Base-by-base conservation (phyloP, 176 grass and related monocot species). In the Oryza longistaminata region DNA sequence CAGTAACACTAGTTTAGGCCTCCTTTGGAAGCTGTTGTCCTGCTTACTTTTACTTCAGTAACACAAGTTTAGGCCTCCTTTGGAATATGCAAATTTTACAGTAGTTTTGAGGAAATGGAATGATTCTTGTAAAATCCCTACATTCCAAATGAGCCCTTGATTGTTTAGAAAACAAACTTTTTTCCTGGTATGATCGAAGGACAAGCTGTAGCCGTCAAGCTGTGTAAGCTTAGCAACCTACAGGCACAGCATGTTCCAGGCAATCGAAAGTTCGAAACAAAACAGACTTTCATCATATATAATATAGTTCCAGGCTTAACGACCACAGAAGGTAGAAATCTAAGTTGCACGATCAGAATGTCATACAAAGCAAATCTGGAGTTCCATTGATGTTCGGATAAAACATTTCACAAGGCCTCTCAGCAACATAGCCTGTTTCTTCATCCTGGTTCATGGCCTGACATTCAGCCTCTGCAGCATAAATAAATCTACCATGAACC, bases 401-500 rank as follows among this genome's bases (percentile, higher is more conserved):
- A 82, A 86, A 82, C 37, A 9, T 66, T 71, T 62, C 48, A 50
- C 27, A 39, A 48, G 66, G 6, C 44, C 14, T 82, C 74, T 78
- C 61, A 69, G 74, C 48, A 74, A 49, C 79, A 82, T 4, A 68
- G 19, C 15, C 73, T 82, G 44, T 40, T 40, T 40, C 11, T 37
- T n/a, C 43, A 13, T 76, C 78, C 66, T 70, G 85, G 83, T 25
- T 85, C 82, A 75, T 70, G 39, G 44, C 53, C 35, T 66, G 42
- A 53, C 45, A 29, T 9, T 29, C 11, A 21, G 24, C 11, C 4
- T 6, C 6, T 5, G 13, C n/a, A 21, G 70, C 80, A 73, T 75
- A 83, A 50, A 73, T 70, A 83, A 50, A 81, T 89, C 89, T 96
- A 99, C 96, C 96, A 99, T 64, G 96, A 89, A 73, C 96, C 96